Evolutionary conservation across 2,329 filamentous ascomycete species (phyloP), one percentile per base, ranked within the genome.

Genomic region (Penicillium rolfsii): DNA sequence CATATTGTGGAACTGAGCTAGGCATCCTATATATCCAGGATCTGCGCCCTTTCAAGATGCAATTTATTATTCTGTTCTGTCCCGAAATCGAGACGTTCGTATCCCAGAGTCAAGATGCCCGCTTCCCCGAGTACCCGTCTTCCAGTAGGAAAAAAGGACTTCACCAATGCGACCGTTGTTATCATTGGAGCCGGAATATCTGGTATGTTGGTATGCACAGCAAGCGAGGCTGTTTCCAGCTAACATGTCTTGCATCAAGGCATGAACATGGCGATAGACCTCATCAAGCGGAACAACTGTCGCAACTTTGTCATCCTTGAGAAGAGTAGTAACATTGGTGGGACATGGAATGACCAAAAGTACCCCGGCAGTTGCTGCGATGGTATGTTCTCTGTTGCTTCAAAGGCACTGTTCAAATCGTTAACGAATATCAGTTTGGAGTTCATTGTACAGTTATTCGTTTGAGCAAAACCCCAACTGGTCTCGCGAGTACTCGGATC

Each of bases 391-490:
- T 1, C 19, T 36, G 11, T 41, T 9, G 1, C 30, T 14, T 54
- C 3, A 26, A 26, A 6, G 9, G 19, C 35, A 7, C 16, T 14
- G 2, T 12, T 6, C 16, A 30, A 7, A 2, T 6, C n/a, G 35
- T 43, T 59, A 5, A 59, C 19, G 6, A 5, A 14, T 1, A 2
- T 11, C 56, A 77, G 82, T 86, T 9, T 83, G 79, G 79, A 83
- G 79, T 36, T 75, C 81, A 52, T 74, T 88, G 3, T 88, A 88
- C 74, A 84, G 80, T 46, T 87, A 82, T 71, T 86, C 83, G 5
- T 88, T 88, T 66, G 85, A 84, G 38, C 84, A 85, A 55, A 87
- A 87, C 55, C 75, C 83, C 2, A 77, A 82, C 64, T 87, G 85
- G 85, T 82, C 82, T 0, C 75, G 83, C 19, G 80, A 85, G 57